Evolutionary conservation across 352 stramenopile genomes (phyloP).

Genomic region (Globisporangium emineosum): DNA sequence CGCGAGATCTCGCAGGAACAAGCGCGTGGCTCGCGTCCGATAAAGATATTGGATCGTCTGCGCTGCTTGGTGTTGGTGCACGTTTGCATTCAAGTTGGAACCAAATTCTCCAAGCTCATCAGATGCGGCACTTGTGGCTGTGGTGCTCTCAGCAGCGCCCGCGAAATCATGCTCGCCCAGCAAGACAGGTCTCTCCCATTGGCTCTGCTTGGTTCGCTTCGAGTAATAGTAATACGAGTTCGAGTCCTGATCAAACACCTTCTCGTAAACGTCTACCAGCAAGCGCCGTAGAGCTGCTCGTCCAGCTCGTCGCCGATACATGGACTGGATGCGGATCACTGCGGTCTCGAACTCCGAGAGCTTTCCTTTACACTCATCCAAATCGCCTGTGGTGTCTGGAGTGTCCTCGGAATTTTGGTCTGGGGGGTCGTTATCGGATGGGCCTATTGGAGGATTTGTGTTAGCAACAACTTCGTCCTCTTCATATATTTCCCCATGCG

Average conservation of each 20-base stretch:
- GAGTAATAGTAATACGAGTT: constrained; percentile 32
- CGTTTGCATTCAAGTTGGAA: not conserved
- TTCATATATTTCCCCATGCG: not conserved
- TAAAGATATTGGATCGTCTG: constrained; percentile 37
- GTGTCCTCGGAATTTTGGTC: not conserved
- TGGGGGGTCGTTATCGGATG: not conserved
- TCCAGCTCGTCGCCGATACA: not conserved
- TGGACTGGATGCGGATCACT: constrained; percentile 2
- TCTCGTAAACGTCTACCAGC: constrained; percentile 22
- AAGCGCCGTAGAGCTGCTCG: constrained; percentile 1
- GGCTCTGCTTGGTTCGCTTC: constrained; percentile 25
- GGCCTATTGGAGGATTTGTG: not conserved
- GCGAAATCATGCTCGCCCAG: constrained; percentile 5
- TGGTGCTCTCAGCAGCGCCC: not conserved
- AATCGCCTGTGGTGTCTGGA: not conserved
- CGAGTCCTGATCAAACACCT: constrained; percentile 31
- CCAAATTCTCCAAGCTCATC: not conserved
- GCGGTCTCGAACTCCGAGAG: not conserved
- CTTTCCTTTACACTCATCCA: not conserved
- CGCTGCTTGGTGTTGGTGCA: constrained; percentile 19
- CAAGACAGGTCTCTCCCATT: constrained; percentile 31
- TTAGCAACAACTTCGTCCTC: not conserved
- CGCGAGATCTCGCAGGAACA: constrained; percentile 38
- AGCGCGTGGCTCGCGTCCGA: constrained; percentile 28
- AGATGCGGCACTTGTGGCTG: not conserved